Evolutionary conservation across 768 basidiomycete genomes (phyloP).

Genomic region (Mrakia gelida): DNA sequence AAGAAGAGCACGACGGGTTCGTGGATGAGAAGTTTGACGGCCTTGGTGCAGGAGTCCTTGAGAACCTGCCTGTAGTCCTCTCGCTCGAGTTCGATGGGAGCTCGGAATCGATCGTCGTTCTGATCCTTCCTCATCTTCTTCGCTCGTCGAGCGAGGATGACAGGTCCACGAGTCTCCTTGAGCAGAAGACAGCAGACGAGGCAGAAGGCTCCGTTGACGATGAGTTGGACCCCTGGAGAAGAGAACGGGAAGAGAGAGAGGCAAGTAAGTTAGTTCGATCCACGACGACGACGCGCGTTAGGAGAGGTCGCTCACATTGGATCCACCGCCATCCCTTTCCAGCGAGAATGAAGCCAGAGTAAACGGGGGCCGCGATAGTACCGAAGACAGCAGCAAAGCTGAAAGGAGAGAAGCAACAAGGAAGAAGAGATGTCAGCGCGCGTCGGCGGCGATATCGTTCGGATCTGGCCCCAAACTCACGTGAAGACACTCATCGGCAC

Average conservation of each 20-base stretch:
- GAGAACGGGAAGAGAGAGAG: too few species aligned
- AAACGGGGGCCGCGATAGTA: conserved; percentile 36
- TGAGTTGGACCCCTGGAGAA: conserved; percentile 32
- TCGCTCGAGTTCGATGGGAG: conserved; percentile 35
- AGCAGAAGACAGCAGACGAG: conserved; percentile 35
- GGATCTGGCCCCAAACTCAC: background rate
- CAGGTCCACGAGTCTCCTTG: conserved; percentile 37
- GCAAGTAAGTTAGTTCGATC: too few species aligned
- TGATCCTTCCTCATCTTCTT: conserved; percentile 36
- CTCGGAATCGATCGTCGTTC: conserved; percentile 34
- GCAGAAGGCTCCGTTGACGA: conserved; percentile 33
- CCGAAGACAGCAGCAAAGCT: conserved; percentile 35
- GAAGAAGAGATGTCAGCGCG: too few species aligned
- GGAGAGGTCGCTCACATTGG: background rate
- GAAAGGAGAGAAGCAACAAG: background rate
- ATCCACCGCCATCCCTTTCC: conserved; percentile 35
- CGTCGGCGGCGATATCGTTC: too few species aligned
- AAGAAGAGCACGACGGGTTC: conserved; percentile 28
- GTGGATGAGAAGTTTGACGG: conserved; percentile 32
- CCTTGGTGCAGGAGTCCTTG: conserved; percentile 33
- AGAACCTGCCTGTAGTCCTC: conserved; percentile 35
- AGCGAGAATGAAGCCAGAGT: conserved; percentile 35
- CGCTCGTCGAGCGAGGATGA: conserved; percentile 35
- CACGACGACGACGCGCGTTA: too few species aligned
- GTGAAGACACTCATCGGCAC: conserved; percentile 36